Percentiles rank a stretch among this genome's conserved stretches.
Conservation (phyloP, 768 basidiomycete species). For the Leucogyrophana mollusca region DNA sequence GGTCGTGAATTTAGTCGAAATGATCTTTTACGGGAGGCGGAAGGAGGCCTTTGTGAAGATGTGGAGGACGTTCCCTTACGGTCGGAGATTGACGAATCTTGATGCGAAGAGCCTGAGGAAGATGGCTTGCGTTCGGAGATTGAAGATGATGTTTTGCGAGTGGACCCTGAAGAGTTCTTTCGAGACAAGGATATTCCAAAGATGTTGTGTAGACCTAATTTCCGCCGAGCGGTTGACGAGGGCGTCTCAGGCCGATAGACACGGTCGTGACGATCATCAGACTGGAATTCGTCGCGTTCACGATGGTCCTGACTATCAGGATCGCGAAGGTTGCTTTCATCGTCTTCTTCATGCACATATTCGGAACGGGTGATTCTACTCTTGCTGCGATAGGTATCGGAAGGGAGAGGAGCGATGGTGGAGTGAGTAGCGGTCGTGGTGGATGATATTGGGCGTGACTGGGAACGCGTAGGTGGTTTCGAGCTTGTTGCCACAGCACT, state of each 20-base stretch:
- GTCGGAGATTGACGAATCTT: conserved; percentile 12
- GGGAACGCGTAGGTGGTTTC: conserved; percentile 45
- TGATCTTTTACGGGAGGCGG: conserved; percentile 29
- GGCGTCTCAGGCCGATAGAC: conserved; percentile 27
- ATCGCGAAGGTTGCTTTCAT: conserved; percentile 11
- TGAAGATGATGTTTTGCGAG: conserved; percentile 13
- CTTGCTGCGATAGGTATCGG: conserved; percentile 32
- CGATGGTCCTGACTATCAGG: conserved; percentile 8
- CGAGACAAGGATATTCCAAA: conserved; percentile 29
- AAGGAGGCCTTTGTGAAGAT: too few relatives aligned
- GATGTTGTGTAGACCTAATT: conserved; percentile 17
- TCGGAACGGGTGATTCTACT: conserved; percentile 13
- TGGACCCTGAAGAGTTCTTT: conserved; percentile 20
- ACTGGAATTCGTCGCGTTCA: conserved; percentile 12
- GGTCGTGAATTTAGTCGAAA: conserved; percentile 31
- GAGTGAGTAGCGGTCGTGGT: conserved; percentile 62
- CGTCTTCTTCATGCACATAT: conserved; percentile 12
- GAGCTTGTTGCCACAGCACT: conserved; percentile 15
- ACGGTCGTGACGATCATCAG: conserved; percentile 17
- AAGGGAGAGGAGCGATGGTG: conserved; percentile 58
- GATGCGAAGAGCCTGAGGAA: conserved; percentile 19
- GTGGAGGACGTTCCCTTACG: too few relatives aligned
- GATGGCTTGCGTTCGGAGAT: conserved; percentile 21
- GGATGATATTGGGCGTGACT: conserved; percentile 64
- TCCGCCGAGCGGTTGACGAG: conserved; percentile 21